A percentile compares a stretch with the other conserved stretches of the same genome.
Evolutionary conservation across 1,284 basidiomycete genomes (phyloP).

Genomic region (Sporisorium iseilematis-ciliati): DNA sequence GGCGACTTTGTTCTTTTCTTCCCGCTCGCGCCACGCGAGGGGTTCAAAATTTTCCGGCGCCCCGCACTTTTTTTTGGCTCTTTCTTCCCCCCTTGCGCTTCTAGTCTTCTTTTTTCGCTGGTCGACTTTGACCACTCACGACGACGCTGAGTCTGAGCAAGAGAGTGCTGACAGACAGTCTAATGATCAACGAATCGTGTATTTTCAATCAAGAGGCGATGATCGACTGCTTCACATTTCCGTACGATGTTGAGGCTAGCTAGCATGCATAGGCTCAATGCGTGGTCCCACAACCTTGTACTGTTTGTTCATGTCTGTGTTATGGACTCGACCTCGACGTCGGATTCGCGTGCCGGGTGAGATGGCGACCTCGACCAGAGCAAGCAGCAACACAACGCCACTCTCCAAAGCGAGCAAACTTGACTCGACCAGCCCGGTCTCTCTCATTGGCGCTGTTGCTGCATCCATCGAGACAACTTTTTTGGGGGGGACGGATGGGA

Average conservation of each 20-base stretch:
- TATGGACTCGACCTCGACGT: neutral
- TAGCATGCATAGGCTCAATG: neutral
- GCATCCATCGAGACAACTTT: no score
- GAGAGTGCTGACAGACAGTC: neutral
- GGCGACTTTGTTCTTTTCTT: no score
- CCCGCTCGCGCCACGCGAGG: no score
- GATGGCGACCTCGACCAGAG: neutral
- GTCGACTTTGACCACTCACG: neutral
- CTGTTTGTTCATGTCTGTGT: conserved; percentile 6
- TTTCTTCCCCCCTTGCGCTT: neutral
- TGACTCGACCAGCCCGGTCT: neutral
- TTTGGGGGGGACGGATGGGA: no score
- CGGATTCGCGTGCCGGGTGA: neutral
- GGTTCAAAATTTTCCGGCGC: conserved; percentile 13
- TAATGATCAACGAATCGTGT: neutral
- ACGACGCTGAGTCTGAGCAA: conserved; percentile 1
- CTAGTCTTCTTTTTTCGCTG: neutral
- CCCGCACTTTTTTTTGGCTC: conserved; percentile 1
- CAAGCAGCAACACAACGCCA: neutral
- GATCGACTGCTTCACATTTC: conserved; percentile 1
- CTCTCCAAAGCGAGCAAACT: no score
- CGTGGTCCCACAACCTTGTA: neutral
- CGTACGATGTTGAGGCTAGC: neutral
- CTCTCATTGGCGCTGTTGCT: neutral
- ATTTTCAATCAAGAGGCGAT: neutral